A percentile compares a stretch with the other conserved stretches of the same genome.
phyloP scores from a whole-genome alignment of 371 early-diverging fungal genomes.

The Mucor lusitanicus region DNA sequence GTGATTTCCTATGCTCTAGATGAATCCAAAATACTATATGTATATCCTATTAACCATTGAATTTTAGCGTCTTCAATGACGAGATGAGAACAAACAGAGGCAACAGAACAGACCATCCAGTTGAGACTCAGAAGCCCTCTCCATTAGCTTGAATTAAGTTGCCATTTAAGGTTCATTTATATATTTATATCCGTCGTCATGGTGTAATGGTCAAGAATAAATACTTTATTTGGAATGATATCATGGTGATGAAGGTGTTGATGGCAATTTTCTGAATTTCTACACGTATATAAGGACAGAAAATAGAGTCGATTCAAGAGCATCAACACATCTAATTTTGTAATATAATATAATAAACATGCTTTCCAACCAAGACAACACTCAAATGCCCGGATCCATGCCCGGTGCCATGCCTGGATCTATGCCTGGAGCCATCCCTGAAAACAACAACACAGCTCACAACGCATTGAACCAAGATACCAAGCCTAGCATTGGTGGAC shows the following conservation, averaged over 20 bases:
- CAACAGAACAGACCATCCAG: too few species aligned
- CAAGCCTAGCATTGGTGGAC: background rate
- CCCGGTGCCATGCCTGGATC: constrained; percentile 4
- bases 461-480: background rate
- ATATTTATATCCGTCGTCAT: background rate
- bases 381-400: constrained; percentile 9
- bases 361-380: background rate
- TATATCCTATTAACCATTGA: background rate
- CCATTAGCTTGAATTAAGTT: background rate
- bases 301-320: background rate
- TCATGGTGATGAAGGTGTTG: constrained; percentile 8
- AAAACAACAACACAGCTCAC: background rate
- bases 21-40: too few species aligned
- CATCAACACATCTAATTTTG: background rate
- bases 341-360: constrained; percentile 2
- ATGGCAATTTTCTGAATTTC: background rate
- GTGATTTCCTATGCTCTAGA: background rate
- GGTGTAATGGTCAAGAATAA: too few species aligned
- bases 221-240: constrained; percentile 1
- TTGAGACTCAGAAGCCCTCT: background rate
- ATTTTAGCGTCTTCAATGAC: background rate
- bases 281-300: background rate
- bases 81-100: background rate
- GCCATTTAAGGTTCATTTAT: background rate
- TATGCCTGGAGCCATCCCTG: constrained; percentile 1